Conservation (phyloP, 2,329 filamentous ascomycete genomes). For the Diaporthe destruens region DNA sequence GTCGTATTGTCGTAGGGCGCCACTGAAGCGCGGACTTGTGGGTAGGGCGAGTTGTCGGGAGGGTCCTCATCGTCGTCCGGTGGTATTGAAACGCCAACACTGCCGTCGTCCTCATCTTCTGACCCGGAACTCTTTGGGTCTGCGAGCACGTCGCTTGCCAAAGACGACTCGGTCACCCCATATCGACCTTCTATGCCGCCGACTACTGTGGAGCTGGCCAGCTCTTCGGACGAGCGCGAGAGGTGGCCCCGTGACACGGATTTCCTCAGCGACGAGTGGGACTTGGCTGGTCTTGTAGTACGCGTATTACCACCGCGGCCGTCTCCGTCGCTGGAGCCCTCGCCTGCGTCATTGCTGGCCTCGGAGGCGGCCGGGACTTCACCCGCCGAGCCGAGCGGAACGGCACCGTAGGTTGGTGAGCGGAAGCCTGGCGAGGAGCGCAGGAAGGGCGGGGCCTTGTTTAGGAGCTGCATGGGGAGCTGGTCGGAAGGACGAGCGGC, state of each 20-base stretch:
- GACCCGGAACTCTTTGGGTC: slow-evolving; percentile 55
- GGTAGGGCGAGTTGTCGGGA: slow-evolving; percentile 79
- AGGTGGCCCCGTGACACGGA: slow-evolving; percentile 8
- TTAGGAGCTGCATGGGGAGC: slow-evolving; percentile 43
- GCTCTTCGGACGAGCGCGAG: slow-evolving; percentile 58
- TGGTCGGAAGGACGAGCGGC: slow-evolving; percentile 22
- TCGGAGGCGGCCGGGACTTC: slow-evolving; percentile 28
- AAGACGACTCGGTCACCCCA: slow-evolving; percentile 61
- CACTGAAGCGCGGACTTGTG: slow-evolving; percentile 85
- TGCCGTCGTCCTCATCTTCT: slow-evolving; percentile 45
- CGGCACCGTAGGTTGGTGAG: slow-evolving; percentile 51
- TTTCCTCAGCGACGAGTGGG: slow-evolving; percentile 38
- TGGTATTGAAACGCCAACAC: slow-evolving; percentile 51
- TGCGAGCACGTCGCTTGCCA: slow-evolving; percentile 60
- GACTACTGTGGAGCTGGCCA: slow-evolving; percentile 64
- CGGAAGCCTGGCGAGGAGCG: slow-evolving; percentile 50
- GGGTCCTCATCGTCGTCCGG: slow-evolving; percentile 63
- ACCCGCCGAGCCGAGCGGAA: slow-evolving; percentile 43
- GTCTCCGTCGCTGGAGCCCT: slow-evolving; percentile 39
- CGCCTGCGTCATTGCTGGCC: slow-evolving; percentile 34
- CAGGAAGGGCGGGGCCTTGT: slow-evolving; percentile 47
- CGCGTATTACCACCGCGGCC: background rate
- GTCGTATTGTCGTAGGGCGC: slow-evolving; percentile 79
- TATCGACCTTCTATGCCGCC: slow-evolving; percentile 67
- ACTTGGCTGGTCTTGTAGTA: slow-evolving; percentile 28